Evolutionary conservation across 2,329 filamentous ascomycete genomes (phyloP).

Genomic region (Ophiostoma quercus): DNA sequence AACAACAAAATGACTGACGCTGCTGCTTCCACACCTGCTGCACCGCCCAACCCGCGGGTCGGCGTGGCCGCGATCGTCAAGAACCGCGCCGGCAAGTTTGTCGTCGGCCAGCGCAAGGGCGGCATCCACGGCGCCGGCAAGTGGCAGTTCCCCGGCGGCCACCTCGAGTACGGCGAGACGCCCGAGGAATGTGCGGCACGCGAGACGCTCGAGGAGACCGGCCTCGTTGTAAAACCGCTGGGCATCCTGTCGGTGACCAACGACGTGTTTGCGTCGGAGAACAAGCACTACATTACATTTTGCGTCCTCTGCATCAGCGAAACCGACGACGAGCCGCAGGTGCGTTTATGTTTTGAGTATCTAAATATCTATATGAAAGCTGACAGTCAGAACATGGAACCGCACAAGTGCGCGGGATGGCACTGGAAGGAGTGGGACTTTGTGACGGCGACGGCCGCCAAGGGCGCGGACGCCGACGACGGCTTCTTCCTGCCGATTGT

Average conservation of each 20-base stretch:
- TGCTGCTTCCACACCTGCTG: neutral
- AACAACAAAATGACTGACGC: neutral
- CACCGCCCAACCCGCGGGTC: slow-evolving; percentile 35
- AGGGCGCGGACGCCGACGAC: slow-evolving; percentile 31
- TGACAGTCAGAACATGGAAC: slow-evolving; percentile 45
- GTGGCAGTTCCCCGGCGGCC: slow-evolving; percentile 67
- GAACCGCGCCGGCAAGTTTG: slow-evolving; percentile 40
- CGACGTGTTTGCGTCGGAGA: slow-evolving; percentile 53
- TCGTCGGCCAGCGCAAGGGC: slow-evolving; percentile 46
- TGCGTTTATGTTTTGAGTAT: too few relatives aligned
- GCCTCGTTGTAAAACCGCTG: slow-evolving; percentile 49
- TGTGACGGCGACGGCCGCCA: slow-evolving; percentile 34
- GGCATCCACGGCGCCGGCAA: slow-evolving; percentile 40
- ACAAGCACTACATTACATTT: slow-evolving; percentile 69
- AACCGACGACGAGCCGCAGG: slow-evolving; percentile 48
- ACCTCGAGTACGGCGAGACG: slow-evolving; percentile 65
- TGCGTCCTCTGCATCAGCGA: slow-evolving; percentile 55
- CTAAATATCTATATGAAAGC: too few relatives aligned
- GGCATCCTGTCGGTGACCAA: slow-evolving; percentile 60
- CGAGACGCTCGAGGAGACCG: slow-evolving; percentile 68
- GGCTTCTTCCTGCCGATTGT: slow-evolving; percentile 40
- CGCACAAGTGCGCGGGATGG: slow-evolving; percentile 49
- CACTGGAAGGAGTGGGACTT: slow-evolving; percentile 45
- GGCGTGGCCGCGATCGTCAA: slow-evolving; percentile 47
- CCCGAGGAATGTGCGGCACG: slow-evolving; percentile 58